Conservation (phyloP, 306 rosid genomes). For the Pyrus pyrifolia region DNA sequence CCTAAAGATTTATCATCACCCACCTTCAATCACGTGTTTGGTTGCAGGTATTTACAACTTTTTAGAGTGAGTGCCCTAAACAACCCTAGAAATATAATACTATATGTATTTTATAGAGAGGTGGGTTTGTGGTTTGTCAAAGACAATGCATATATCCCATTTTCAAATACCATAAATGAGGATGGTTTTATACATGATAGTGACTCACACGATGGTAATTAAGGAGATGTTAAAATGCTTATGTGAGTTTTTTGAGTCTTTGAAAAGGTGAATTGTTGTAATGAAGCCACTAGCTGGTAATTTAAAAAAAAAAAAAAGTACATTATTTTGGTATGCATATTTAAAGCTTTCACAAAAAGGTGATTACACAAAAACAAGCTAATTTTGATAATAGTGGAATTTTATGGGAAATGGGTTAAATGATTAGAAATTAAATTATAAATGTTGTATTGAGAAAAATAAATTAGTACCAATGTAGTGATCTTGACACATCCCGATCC, state of each 20-base stretch:
- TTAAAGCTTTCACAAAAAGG: neutral
- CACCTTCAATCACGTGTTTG: neutral
- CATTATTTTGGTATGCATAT: neutral
- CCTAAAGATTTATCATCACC: neutral
- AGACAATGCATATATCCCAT: neutral
- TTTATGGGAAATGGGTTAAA: neutral
- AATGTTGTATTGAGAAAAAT: neutral
- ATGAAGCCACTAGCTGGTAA: too few species aligned
- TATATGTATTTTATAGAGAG: neutral
- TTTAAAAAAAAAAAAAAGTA: too few species aligned
- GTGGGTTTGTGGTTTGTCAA: neutral
- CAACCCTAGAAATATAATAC: neutral
- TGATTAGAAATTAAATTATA: neutral
- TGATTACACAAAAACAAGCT: neutral
- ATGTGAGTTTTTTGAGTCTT: too few species aligned
- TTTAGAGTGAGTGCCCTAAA: neutral
- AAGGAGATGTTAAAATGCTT: too few species aligned
- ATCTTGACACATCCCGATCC: too few species aligned
- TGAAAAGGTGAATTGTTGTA: too few species aligned
- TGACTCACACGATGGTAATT: too few species aligned
- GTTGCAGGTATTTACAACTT: neutral
- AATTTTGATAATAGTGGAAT: too few species aligned
- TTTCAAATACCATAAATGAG: neutral
- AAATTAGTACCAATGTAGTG: neutral
- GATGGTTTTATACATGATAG: neutral